Base-by-base conservation (phyloP, 495 filamentous ascomycete species). In the Penicillium bialowiezense region DNA sequence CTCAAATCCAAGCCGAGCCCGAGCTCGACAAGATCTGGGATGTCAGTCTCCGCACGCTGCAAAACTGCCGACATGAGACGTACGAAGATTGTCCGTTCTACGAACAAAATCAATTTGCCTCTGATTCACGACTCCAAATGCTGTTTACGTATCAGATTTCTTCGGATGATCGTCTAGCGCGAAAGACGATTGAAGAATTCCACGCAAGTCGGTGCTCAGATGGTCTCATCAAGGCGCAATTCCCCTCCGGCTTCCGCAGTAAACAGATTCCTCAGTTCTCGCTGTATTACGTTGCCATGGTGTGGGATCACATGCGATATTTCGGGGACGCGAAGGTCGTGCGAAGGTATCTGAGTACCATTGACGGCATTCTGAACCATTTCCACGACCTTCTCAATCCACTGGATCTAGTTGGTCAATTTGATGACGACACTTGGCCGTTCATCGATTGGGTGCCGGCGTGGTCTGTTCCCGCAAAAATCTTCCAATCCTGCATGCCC, bases 1-100 rank as follows among this genome's bases (percentile, higher is more conserved):
- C 63, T 19, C n/a, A 43, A 21, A 21, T 63, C 15, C 34, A 51
- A 8, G 37, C 54, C n/a, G 19, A 29, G 8, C 20, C 34, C 10
- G 53, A 50, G 17, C 37, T 49, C 1, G 24, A 45, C 37, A 47
- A 46, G 7, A 52, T 59, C 24, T 67, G 64, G 64, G 48, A 56
- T 13, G 58, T 59, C 26, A 62, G 61, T 37, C 29, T 64, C 2
- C 42, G 39, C 5, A 67, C 64, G 9, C 42, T 64, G 3, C 37
- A 43, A 10, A 57, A 59, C 42, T 64, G 61, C 52, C 54, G 56
- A 46, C 61, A 64, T 33, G 61, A 67, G 32, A 60, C 58, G 18
- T 67, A 57, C 48, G 56, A 61, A 8, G 64, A 67, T 44, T 64
- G 64, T 26, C 63, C 61, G 6, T 64, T 60, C 52, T 64, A 67